A percentile compares a stretch with the other conserved stretches of the same genome.
phyloP scores from a whole-genome alignment of 306 rosid genomes.

The Styphnolobium japonicum region DNA sequence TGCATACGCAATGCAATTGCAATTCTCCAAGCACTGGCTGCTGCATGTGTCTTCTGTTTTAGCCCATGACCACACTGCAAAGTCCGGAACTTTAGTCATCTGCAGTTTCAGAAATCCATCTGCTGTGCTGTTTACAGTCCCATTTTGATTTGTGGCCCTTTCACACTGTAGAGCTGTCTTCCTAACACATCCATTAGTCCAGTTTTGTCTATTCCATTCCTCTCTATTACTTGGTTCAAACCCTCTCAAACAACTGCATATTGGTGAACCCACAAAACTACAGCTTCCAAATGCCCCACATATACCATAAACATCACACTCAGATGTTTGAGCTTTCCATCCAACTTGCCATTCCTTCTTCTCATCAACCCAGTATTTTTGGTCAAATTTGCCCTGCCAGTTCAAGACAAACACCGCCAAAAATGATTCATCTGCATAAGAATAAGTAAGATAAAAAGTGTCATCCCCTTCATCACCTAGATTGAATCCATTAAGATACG shows the following conservation, averaged over 20 bases:
- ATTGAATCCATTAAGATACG: not conserved
- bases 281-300: constrained; percentile 49
- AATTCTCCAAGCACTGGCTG: not conserved
- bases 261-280: not conserved
- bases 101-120: constrained; percentile 12
- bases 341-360: not conserved
- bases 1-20: not conserved
- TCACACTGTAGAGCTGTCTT: not conserved
- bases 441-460: not conserved
- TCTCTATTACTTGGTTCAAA: constrained; percentile 24
- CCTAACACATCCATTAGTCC: constrained; percentile 41
- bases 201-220: constrained; percentile 27
- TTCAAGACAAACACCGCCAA: no score
- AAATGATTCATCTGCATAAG: not conserved
- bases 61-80: not conserved
- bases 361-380: not conserved
- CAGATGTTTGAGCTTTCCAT: not conserved
- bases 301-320: constrained; percentile 33
- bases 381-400: constrained; percentile 10
- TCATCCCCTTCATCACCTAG: not conserved
- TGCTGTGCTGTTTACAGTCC: not conserved
- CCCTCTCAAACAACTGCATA: constrained; percentile 47
- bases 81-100: not conserved
- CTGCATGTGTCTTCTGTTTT: not conserved
- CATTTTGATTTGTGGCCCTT: not conserved